Base-by-base conservation (phyloP, 257 asterid genomes). In the Ophiorrhiza pumila region DNA sequence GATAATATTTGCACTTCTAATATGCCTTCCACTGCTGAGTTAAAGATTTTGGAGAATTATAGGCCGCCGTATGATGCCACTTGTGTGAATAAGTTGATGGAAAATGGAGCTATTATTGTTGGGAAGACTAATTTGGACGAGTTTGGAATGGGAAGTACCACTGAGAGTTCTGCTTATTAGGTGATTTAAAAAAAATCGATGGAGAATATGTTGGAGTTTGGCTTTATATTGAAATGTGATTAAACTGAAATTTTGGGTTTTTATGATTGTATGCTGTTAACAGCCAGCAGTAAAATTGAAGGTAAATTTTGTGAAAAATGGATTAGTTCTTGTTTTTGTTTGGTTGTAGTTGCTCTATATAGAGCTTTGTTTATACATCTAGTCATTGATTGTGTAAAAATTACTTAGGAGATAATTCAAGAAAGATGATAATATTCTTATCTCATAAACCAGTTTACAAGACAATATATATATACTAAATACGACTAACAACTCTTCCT, bases 51-150 rank as follows among this genome's bases (percentile, higher is more conserved):
- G 89, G 92, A 93, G 71, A 79, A 85, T 67, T 93, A 93, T 61
- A 78, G 83, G n/a, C n/a, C n/a, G n/a, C n/a, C n/a, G n/a, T n/a
- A n/a, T n/a, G n/a, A n/a, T n/a, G n/a, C n/a, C n/a, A 91, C 98
- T 22, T 96, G 87, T 1, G 96, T 93, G 81, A 85, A 83, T 79
- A 93, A 85, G 82, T 65, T 93, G 87, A 89, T 81, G 77, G 87
- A 88, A 60, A 73, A 78, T 72, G 98, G 97, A n/a, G 98, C 91
- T 6, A 86, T 91, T 71, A 73, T 93, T 49, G 84, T 93, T 60
- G 97, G 98, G 65, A 93, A 93, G 86, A 93, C 97, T 23, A 93
- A 93, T 82, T 66, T 93, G 89, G 98, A 93, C 79, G 98, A 93
- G 82, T 93, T n/a, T n/a, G n/a, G n/a, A n/a, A n/a, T n/a, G n/a